A percentile compares a stretch with the other conserved stretches of the same genome.
Conservation (phyloP, 768 basidiomycete genomes). For the Mycena amicta region DNA sequence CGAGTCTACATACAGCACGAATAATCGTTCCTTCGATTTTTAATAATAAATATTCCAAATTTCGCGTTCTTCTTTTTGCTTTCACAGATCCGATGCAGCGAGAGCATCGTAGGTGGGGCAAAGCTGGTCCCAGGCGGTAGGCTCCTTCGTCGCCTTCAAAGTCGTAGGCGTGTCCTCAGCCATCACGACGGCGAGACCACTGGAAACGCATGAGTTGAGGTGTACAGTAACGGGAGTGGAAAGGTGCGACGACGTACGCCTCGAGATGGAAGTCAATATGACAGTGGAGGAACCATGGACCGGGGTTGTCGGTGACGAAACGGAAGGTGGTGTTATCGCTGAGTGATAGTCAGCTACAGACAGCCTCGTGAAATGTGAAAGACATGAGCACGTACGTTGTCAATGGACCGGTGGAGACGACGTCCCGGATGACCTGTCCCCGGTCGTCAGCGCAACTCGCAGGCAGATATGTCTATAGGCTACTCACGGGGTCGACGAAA, state of each 20-base stretch:
- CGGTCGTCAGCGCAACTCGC: too few species aligned
- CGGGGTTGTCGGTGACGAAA: conserved; percentile 18
- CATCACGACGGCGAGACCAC: not conserved
- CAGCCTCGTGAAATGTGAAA: too few species aligned
- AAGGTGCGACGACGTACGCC: not conserved
- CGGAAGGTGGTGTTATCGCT: conserved; percentile 18
- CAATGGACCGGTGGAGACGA: conserved; percentile 10
- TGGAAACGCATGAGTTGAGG: not conserved
- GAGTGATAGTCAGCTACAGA: not conserved
- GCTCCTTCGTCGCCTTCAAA: too few species aligned
- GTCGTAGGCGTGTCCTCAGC: too few species aligned
- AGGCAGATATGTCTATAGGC: too few species aligned
- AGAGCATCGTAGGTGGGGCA: too few species aligned
- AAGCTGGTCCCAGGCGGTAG: too few species aligned
- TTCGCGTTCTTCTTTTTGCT: too few species aligned
- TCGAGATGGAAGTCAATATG: conserved; percentile 15
- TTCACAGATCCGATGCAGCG: too few species aligned
- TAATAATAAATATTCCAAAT: too few species aligned
- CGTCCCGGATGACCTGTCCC: conserved; percentile 23
- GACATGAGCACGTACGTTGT: not conserved
- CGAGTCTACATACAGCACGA: too few species aligned
- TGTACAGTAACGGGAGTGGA: not conserved
- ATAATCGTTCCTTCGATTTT: too few species aligned
- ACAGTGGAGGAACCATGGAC: conserved; percentile 20
- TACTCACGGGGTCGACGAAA: conserved; percentile 49